phyloP scores from a whole-genome alignment of 208 protist species.

The Wallacemonas collosoma region DNA sequence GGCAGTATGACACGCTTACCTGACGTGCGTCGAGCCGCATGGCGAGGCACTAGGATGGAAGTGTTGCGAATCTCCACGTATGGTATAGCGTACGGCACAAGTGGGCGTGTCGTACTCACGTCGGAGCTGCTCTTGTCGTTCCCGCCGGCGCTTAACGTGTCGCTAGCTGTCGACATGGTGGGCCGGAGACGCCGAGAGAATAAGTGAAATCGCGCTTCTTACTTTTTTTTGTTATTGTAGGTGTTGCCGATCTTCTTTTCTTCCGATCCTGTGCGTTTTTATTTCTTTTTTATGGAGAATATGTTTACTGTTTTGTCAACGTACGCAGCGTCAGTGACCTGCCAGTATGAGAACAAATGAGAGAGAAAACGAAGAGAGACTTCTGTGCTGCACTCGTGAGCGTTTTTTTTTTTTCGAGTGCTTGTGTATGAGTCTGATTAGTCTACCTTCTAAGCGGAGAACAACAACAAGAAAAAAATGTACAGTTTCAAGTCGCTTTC shows the following conservation, averaged over 20 bases:
- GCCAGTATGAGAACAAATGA: no score
- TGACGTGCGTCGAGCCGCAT: background rate
- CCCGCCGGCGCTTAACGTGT: background rate
- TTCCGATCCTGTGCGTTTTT: no score
- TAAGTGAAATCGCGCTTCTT: no score
- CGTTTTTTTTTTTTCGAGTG: slow-evolving; percentile 15
- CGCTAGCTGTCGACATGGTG: slow-evolving; percentile 3
- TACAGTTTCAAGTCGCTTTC: background rate
- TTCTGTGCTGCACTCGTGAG: background rate
- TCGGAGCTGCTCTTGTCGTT: background rate
- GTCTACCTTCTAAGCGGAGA: background rate
- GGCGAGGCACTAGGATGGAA: background rate
- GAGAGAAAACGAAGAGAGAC: slow-evolving; percentile 11
- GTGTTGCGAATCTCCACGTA: slow-evolving; percentile 46
- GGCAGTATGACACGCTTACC: slow-evolving; percentile 57
- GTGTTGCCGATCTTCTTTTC: no score
- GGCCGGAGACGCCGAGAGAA: no score
- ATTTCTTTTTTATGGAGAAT: no score
- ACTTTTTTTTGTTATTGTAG: no score
- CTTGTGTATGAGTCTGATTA: background rate
- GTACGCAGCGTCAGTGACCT: no score
- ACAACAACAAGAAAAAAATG: background rate
- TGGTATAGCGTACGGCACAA: slow-evolving; percentile 30
- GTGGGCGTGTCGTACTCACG: background rate
- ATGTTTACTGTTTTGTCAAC: no score